phyloP scores from a whole-genome alignment of 108 stramenopile species.

The Pelagomonas calceolata region DNA sequence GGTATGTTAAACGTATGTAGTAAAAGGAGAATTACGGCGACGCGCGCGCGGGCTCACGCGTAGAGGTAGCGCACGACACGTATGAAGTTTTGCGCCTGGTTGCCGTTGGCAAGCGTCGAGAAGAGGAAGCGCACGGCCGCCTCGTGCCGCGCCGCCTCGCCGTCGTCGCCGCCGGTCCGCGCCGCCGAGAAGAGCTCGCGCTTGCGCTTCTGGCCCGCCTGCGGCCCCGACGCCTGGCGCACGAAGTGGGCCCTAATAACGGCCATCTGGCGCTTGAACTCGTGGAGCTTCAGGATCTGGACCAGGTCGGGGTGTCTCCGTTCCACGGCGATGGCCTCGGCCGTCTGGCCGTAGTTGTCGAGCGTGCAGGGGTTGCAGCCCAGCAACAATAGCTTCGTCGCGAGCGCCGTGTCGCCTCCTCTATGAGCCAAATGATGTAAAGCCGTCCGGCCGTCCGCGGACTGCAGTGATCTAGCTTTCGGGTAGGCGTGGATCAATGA shows the following conservation, averaged over 20 bases:
- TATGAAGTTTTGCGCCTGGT: background rate
- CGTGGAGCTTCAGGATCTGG: background rate
- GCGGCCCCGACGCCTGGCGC: background rate
- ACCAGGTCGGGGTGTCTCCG: background rate
- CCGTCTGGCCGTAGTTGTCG: background rate
- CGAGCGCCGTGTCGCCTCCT: background rate
- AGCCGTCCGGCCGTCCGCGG: background rate
- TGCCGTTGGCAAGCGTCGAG: background rate
- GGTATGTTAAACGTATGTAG: too few relatives aligned
- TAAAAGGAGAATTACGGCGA: too few relatives aligned
- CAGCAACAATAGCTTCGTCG: background rate
- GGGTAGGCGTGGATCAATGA: background rate
- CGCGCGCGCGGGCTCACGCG: background rate
- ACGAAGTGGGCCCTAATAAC: background rate
- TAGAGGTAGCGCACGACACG: background rate
- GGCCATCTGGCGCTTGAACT: background rate
- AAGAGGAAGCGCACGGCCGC: constrained; percentile 1
- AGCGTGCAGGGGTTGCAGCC: background rate
- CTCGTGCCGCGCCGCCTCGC: background rate
- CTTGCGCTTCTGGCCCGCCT: background rate
- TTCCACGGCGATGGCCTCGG: background rate
- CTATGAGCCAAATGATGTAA: background rate
- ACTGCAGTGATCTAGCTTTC: background rate
- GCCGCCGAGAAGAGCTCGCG: background rate
- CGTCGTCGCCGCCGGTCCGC: background rate